These are phyloP conservation scores for Hypoxylon cercidicola DNA, from an alignment of 495 filamentous ascomycete genomes.

Conservation along the genomic window DNA sequence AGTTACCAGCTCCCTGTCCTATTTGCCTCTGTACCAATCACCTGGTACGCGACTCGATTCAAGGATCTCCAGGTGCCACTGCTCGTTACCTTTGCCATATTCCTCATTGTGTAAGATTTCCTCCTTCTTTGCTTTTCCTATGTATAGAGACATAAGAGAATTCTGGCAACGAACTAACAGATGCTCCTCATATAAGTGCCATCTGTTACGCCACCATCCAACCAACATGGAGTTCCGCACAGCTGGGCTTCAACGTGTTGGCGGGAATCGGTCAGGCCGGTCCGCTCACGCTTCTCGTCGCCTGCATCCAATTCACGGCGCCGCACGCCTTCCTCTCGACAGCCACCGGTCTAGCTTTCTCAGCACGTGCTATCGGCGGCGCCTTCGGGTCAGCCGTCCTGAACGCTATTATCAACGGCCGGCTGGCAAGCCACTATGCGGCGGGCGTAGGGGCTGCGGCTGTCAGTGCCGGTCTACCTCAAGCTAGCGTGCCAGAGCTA, in stretches of 20 bases:
- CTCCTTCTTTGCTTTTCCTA: neutral
- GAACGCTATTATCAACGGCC: conserved; percentile 63
- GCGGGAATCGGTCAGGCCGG: conserved; percentile 62
- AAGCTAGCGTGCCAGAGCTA: conserved; percentile 49
- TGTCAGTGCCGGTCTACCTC: conserved; percentile 53
- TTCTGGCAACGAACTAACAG: conserved; percentile 22
- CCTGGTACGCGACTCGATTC: conserved; percentile 59
- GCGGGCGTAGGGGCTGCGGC: conserved; percentile 49
- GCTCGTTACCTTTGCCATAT: conserved; percentile 58
- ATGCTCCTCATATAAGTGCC: conserved; percentile 29
- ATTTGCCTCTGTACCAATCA: conserved; percentile 53
- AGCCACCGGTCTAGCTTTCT: conserved; percentile 65
- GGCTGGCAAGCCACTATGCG: conserved; percentile 53
- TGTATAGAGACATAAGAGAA: no score
- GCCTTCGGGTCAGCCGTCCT: conserved; percentile 66
- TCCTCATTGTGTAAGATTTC: conserved; percentile 57
- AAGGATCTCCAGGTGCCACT: conserved; percentile 63
- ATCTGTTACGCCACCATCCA: conserved; percentile 62
- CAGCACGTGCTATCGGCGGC: conserved; percentile 63
- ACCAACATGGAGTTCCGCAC: conserved; percentile 57
- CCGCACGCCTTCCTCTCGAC: conserved; percentile 65
- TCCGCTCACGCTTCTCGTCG: conserved; percentile 61
- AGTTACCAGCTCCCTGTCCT: conserved; percentile 51
- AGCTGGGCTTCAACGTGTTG: conserved; percentile 60
- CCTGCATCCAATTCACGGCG: conserved; percentile 63